phyloP scores from a whole-genome alignment of 441 rosid species.

The Eutrema salsugineum region DNA sequence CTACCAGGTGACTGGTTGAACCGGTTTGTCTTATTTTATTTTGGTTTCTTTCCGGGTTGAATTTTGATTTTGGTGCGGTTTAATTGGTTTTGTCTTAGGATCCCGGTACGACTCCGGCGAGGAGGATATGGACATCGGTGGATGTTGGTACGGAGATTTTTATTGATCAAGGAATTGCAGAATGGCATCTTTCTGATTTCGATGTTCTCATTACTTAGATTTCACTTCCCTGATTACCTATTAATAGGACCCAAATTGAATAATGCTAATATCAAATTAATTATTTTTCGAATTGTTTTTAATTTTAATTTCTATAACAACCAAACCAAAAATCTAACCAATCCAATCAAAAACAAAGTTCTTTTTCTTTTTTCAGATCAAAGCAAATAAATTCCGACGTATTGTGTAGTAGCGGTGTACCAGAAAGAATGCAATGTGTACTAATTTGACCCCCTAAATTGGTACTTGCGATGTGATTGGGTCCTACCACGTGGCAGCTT shows the following conservation, averaged over 20 bases:
- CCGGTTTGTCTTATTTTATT: too few relatives aligned
- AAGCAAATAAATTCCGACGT: background rate
- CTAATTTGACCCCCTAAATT: background rate
- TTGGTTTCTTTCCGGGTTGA: background rate
- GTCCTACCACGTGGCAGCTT: conserved; percentile 34
- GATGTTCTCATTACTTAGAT: conserved; percentile 44
- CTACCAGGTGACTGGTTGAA: conserved; percentile 46
- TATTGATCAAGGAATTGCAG: conserved; percentile 44
- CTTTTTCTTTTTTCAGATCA: background rate
- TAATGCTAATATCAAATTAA: too few relatives aligned
- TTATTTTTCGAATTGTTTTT: background rate
- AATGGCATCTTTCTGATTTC: conserved; percentile 57
- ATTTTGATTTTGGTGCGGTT: background rate
- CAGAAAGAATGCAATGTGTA: conserved; percentile 6
- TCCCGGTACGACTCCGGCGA: conserved; percentile 49
- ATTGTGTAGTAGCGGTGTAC: conserved; percentile 1
- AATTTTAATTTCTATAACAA: too few relatives aligned
- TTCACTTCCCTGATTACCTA: background rate
- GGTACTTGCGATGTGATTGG: conserved; percentile 21
- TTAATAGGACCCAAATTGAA: too few relatives aligned
- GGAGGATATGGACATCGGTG: conserved; percentile 63
- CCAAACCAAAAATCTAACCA: background rate
- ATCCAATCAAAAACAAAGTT: too few relatives aligned
- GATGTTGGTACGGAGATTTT: conserved; percentile 61
- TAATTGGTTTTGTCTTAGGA: conserved; percentile 41